A percentile compares a stretch with the other conserved stretches of the same genome.
Conservation (phyloP, 768 basidiomycete species). For the Dentipellis sp. region DNA sequence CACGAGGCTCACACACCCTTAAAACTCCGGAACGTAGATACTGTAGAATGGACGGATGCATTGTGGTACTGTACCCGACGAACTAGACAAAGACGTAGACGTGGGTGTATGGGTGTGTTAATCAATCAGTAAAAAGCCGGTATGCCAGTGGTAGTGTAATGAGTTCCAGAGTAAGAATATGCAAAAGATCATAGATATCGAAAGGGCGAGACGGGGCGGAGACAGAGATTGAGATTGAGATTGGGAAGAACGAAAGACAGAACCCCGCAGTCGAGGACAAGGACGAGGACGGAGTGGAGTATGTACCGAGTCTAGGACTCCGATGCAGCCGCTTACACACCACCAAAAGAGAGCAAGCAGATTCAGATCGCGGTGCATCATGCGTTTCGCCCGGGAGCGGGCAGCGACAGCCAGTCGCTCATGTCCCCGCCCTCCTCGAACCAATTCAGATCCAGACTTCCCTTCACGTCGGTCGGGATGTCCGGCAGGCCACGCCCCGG, state of each 20-base stretch:
- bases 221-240: not conserved
- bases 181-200: not conserved
- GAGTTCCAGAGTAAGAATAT: not conserved
- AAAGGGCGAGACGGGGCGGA: not conserved
- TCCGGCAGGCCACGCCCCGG: not conserved
- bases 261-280: not conserved
- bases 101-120: not conserved
- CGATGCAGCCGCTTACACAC: too few species aligned
- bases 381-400: not conserved
- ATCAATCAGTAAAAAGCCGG: not conserved
- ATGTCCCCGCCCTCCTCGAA: not conserved
- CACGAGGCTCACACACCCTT: not conserved
- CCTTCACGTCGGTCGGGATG: not conserved
- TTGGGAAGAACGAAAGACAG: not conserved
- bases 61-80: too few species aligned
- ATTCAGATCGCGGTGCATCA: too few species aligned
- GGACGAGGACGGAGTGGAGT: too few species aligned
- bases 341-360: too few species aligned
- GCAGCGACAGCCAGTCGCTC: not conserved
- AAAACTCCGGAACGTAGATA: not conserved
- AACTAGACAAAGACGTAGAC: too few species aligned
- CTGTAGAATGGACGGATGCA: not conserved
- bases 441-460: not conserved
- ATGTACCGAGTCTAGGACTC: too few species aligned
- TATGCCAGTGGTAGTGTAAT: not conserved